Conservation (phyloP, 1,139 yeast genomes). For the Debaryomycetaceae sp. region DNA sequence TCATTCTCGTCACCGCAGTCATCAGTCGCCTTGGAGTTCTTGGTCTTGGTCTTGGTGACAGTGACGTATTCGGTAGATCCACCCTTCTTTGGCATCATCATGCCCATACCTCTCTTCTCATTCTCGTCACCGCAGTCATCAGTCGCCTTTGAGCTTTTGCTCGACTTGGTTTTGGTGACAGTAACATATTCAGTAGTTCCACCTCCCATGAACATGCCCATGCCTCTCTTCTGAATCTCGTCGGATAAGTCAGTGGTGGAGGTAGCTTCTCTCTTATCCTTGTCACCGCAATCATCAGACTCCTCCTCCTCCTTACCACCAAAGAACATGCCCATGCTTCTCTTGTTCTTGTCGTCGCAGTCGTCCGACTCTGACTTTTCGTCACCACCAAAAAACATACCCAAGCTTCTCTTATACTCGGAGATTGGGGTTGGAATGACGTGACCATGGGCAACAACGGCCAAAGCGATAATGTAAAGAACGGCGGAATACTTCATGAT, state of each 20-base stretch:
- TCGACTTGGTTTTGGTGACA: constrained; percentile 3
- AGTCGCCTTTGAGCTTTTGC: neutral
- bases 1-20: constrained; percentile 3
- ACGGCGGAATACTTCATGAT: no score
- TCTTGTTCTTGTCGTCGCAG: constrained; percentile 5
- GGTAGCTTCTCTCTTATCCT: neutral
- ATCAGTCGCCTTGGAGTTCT: neutral
- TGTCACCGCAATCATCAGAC: neutral
- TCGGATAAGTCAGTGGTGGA: neutral
- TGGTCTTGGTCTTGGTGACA: constrained; percentile 3
- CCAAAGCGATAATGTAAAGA: no score
- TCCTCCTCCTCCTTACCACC: neutral
- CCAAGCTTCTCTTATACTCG: constrained; percentile 5
- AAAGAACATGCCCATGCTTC: constrained; percentile 2
- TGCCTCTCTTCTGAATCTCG: neutral
- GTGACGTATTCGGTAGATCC: neutral
- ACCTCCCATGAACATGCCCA: neutral
- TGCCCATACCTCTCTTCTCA: constrained; percentile 1
- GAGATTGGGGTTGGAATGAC: no score
- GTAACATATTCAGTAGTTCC: neutral
- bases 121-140: constrained; percentile 3
- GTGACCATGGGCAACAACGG: no score
- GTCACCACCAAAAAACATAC: constrained; percentile 3
- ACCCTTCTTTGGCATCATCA: neutral
- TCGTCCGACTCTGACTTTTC: constrained; percentile 2